phyloP scores from a whole-genome alignment of 257 asterid genomes.

The Jacaranda mimosifolia region DNA sequence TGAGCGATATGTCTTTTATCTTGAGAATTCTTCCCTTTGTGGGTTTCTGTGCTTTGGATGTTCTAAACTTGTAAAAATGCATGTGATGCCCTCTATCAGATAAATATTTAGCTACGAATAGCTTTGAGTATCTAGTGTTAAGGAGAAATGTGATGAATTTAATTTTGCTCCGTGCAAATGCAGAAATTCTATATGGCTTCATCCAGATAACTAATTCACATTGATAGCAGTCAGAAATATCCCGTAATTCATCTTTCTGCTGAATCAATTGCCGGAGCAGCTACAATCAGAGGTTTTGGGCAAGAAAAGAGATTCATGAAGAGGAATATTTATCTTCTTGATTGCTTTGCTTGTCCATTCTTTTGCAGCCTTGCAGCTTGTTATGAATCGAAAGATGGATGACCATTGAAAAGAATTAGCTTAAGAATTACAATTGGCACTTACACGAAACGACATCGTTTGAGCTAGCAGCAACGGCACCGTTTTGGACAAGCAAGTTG shows the following conservation, averaged over 20 bases:
- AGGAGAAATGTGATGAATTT: neutral
- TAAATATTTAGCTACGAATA: constrained; percentile 19
- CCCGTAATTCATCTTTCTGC: constrained; percentile 94
- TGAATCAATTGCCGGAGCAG: constrained; percentile 98
- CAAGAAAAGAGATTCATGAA: constrained; percentile 99
- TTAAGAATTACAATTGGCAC: too few relatives aligned
- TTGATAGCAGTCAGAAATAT: constrained; percentile 97
- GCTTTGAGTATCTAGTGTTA: neutral
- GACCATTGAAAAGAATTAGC: too few relatives aligned
- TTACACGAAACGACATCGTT: too few relatives aligned
- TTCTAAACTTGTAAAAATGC: neutral
- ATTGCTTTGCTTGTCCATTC: constrained; percentile 97
- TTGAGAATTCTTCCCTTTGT: neutral
- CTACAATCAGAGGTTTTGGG: constrained; percentile 98
- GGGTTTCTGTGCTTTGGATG: neutral
- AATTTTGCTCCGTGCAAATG: constrained; percentile 32
- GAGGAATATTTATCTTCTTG: constrained; percentile 95
- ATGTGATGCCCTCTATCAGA: neutral
- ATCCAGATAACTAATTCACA: constrained; percentile 95
- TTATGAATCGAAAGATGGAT: too few relatives aligned
- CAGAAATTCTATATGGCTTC: constrained; percentile 99
- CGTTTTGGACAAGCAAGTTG: too few relatives aligned
- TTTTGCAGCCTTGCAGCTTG: constrained; percentile 96
- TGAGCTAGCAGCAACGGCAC: too few relatives aligned
- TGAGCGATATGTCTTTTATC: constrained; percentile 30